Percentiles rank a stretch among this genome's conserved stretches.
phyloP scores from a whole-genome alignment of 257 asterid genomes.

The Gentiana macrophylla region DNA sequence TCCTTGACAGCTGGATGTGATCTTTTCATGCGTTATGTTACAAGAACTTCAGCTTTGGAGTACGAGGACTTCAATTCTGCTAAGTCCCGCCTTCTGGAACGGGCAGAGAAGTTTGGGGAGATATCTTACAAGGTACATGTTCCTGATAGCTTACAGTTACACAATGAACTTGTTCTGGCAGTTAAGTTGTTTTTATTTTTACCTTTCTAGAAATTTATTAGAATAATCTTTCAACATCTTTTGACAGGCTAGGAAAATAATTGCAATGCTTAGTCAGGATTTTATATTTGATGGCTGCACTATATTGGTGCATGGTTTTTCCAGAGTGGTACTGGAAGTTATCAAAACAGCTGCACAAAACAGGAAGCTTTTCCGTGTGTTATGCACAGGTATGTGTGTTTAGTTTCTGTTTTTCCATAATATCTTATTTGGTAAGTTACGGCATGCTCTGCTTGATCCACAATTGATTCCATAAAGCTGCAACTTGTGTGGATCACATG shows the following conservation, averaged over 20 bases:
- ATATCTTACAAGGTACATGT: constrained; percentile 64
- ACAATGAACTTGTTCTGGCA: not conserved
- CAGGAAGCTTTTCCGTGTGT: constrained; percentile 61
- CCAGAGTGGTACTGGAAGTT: constrained; percentile 78
- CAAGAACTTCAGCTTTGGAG: constrained; percentile 85
- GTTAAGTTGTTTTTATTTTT: not conserved
- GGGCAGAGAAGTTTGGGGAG: constrained; percentile 95
- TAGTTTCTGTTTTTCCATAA: not conserved
- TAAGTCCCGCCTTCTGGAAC: constrained; percentile 74
- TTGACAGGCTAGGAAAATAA: constrained; percentile 66
- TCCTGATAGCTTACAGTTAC: not conserved
- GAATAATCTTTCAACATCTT: constrained; percentile 4
- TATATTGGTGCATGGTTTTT: constrained; percentile 92
- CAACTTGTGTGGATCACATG: constrained; percentile 5
- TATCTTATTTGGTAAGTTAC: not conserved
- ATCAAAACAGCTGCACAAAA: constrained; percentile 67
- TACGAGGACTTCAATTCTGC: constrained; percentile 83
- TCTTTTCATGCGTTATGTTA: constrained; percentile 83
- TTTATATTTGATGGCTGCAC: constrained; percentile 88
- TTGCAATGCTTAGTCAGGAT: constrained; percentile 85
- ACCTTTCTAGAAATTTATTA: not conserved
- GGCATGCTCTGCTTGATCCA: not conserved
- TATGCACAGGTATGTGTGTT: constrained; percentile 61
- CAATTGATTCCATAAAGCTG: not conserved
- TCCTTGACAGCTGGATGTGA: constrained; percentile 93